A percentile compares a stretch with the other conserved stretches of the same genome.
Evolutionary conservation across 331 rosid genomes (phyloP).

Genomic region (Arachis monticola): DNA sequence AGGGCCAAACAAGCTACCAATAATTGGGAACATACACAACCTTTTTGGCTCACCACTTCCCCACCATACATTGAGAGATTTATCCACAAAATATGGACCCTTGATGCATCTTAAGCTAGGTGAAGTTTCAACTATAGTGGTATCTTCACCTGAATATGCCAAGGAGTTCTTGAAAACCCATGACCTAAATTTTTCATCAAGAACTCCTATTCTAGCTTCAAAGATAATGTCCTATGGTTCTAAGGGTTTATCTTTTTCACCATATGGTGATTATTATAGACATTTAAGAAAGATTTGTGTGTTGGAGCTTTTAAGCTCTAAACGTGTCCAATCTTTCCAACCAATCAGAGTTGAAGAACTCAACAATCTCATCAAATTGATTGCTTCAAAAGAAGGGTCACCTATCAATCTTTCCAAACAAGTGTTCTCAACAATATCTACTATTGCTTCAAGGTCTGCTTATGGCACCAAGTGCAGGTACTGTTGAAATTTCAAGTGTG

Average conservation of each 20-base stretch:
- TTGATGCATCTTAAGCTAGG: constrained; percentile 52
- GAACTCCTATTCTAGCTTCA: constrained; percentile 38
- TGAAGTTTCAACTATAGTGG: constrained; percentile 42
- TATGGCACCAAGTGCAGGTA: constrained; percentile 41
- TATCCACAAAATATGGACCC: constrained; percentile 46
- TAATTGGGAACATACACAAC: constrained; percentile 52
- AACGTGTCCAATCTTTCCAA: constrained; percentile 40
- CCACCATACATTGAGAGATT: constrained; percentile 43
- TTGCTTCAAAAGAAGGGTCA: constrained; percentile 42
- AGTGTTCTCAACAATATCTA: not conserved
- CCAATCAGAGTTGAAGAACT: constrained; percentile 48
- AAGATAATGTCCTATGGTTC: constrained; percentile 35
- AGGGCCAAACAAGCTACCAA: constrained; percentile 47
- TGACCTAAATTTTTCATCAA: constrained; percentile 49
- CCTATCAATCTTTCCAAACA: constrained; percentile 37
- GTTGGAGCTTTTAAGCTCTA: constrained; percentile 42
- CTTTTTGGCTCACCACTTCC: constrained; percentile 46
- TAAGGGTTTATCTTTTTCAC: constrained; percentile 30
- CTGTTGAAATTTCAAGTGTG: not conserved
- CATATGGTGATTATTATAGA: constrained; percentile 55
- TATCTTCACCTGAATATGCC: constrained; percentile 52
- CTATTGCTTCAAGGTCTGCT: constrained; percentile 38
- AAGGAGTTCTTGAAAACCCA: constrained; percentile 50
- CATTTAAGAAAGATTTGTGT: constrained; percentile 47
- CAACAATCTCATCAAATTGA: constrained; percentile 14